Evolutionary conservation across 2,329 filamentous ascomycete species (phyloP), one percentile per base, ranked within the genome.

Genomic region (Xylariaceae sp.): DNA sequence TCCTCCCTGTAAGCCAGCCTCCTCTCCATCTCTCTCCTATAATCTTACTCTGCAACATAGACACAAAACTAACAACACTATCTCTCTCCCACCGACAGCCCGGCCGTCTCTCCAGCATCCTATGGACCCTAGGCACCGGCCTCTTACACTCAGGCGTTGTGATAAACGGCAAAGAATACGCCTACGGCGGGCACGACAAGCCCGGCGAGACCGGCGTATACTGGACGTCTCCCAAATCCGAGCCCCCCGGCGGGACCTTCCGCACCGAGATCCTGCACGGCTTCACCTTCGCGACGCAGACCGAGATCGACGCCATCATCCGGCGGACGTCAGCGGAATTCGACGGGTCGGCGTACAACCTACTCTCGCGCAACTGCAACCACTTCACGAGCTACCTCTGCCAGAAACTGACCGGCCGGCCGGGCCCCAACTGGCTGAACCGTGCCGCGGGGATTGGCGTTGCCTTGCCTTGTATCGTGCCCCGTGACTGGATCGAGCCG

Each of bases 351-450:
- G 77, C 78, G 12, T 93, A 94, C 67, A 92, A 93, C 59, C 77
- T 94, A 12, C 74, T 94, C 36, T 89, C 83, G 17, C 82, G 82
- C 56, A 94, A 94, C 66, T 94, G 88, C 75, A 94, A 94, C 64
- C 88, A 94, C 64, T 94, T 94, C 64, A 92, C 88, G 2, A 82
- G 81, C 17, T 81, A 85, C 57, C 75, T 94, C 16, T 90, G 86
- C 66, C 74, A 84, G 62, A 79, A 79, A 54, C 74, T 94, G 44
- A 92, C 86, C 2, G 80, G 83, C 5, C 76, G 79, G 37, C 71
- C 81, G 1, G 86, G 85, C 0, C 88, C 88, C 0, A 68, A 66
- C 16, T 94, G 88, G 85, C 70, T 94, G 43, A 94, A 94, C 60
- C 79, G 88, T 44, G 88, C 88, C 1, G 88, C 88, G n/a, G 85